Base-by-base conservation (phyloP, 73 alveolate species). In the Effrenium voratum region DNA sequence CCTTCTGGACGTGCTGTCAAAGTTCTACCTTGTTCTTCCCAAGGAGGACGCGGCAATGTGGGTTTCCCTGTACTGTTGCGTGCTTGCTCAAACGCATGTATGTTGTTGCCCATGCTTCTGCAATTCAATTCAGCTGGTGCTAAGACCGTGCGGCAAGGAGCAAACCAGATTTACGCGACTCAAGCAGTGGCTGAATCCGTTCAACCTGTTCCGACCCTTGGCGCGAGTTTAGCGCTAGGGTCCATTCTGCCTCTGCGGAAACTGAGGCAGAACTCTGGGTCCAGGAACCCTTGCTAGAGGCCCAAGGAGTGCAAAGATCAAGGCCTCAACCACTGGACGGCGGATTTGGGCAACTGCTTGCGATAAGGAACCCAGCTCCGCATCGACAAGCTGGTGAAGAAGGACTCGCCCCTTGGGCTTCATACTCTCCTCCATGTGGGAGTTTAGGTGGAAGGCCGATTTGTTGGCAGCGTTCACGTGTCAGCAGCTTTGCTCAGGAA, bases 101-200 rank as follows among this genome's bases (percentile, higher is more conserved):
- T 34, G 44, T 6, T 4, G 15, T 28, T 5, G 44, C 3, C 5
- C 46, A 70, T 16, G 5, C 26, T 34, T 70, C 36, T 16, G 6
- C 13, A 16, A 32, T 2, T 70, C 44, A 32, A 26, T 36, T 22
- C 24, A 36, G 15, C 24, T 22, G 3, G 44, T n/a, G 13, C 44
- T 6, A n/a, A 32, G 8, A 52, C 63, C 63, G 63, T 8, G 26
- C 63, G 8, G 63, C 63, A 52, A 90, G 96, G 96, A 90, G 73
- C 96, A 90, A 86, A 90, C 96, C 41, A 85, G 96, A 5, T 90
- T 90, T 55, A 90, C 87, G 1, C 34, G 96, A 12, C 87, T 90
- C 38, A 90, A 90, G 47, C 96, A 90, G 75, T 90, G 96, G 96
- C 86, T 90, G 87, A 90, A 90, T 28, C 96, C 96, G n/a, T 49